Base-by-base conservation (phyloP, 176 grass and related monocot genomes). In the Ananas comosus region DNA sequence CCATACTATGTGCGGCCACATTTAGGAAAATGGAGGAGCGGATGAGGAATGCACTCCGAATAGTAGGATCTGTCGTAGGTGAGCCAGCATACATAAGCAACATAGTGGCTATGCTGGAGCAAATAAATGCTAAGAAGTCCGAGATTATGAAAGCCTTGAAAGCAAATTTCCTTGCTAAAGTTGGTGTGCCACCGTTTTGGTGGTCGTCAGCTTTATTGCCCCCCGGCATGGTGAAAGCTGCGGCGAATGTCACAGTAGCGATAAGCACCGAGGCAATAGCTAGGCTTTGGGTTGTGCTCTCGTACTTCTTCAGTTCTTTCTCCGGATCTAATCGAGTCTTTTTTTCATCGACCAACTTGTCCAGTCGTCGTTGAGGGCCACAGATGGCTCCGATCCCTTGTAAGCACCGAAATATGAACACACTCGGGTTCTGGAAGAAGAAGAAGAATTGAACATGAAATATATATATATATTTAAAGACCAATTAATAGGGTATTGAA, bases 231-330 rank as follows among this genome's bases (percentile, higher is more conserved):
- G 48, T 72, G 54, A 79, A 79, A 17, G 68, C 76, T 47, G 67
- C 76, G n/a, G 76, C 68, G 51, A 79, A 79, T 51, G 76, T 65
- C 24, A 72, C 76, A 23, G 76, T 72, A 10, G 76, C 53, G 64
- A 72, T 52, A 21, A 79, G 67, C 33, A 65, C 53, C 12, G 76
- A 11, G 51, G 47, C 28, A 11, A 79, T 42, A 11, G 13, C 67
- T 14, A 65, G 33, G 4, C 28, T 24, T 2, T 79, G 53, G 19
- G 47, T 16, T 29, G 51, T 50, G 3, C 9, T 13, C 2, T 12
- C n/a, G 13, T 28, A 17, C 19, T 11, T 70, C 13, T 70, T 70
- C 13, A 33, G 21, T 24, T 48, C 75, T 13, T 13, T 42, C 48
- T 47, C 1, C 0, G 12, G 3, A n/a, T 56, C 52, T n/a, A 13